phyloP scores from a whole-genome alignment of 2,329 filamentous ascomycete genomes.

The Seiridium cupressi region DNA sequence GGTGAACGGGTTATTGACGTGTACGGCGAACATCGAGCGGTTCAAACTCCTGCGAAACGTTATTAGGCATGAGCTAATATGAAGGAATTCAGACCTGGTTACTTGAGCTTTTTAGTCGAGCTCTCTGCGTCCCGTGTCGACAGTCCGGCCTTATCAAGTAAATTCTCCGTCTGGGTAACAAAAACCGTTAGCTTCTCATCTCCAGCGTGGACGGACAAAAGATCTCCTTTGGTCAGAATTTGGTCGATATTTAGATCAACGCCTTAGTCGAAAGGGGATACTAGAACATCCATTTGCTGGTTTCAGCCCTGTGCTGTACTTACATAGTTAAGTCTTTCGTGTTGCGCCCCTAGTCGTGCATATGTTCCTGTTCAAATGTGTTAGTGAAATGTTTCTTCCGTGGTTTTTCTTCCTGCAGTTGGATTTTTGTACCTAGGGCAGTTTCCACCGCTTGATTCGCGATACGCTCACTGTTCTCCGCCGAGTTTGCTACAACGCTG shows the following conservation, averaged over 20 bases:
- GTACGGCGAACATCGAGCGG: conserved; percentile 85
- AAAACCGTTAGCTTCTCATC: no score
- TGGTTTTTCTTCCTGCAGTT: no score
- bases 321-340: conserved; percentile 71
- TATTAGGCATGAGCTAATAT: no score
- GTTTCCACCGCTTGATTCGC: conserved; percentile 69
- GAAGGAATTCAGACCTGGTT: conserved; percentile 23
- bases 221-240: no score
- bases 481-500: conserved; percentile 28
- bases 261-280: no score
- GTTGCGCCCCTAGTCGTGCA: conserved; percentile 72
- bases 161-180: conserved; percentile 26
- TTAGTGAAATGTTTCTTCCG: no score
- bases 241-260: no score
- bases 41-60: conserved; percentile 49
- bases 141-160: conserved; percentile 76
- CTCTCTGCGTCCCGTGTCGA: conserved; percentile 76
- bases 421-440: conserved; percentile 41
- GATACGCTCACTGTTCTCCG: conserved; percentile 66
- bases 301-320: no score
- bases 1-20: conserved; percentile 77
- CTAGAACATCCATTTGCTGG: no score
- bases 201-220: no score
- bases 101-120: conserved; percentile 79
- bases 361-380: conserved; percentile 51